Base-by-base conservation (phyloP, 129 eudicot genomes). In the Saussurea involucrata region DNA sequence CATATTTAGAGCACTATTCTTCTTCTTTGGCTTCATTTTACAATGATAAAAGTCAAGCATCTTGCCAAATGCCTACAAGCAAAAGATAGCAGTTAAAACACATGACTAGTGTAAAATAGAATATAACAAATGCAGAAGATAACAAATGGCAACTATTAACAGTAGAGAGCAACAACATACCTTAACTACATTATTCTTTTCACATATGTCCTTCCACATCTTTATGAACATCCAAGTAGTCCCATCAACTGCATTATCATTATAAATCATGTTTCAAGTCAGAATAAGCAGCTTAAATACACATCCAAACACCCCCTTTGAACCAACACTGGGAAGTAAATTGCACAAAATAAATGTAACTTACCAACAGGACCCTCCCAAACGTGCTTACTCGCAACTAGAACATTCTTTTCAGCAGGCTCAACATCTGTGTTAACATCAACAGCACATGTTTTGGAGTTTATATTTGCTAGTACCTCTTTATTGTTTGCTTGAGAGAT, bases 201-300 rank as follows among this genome's bases (percentile, higher is more conserved):
- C 85, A 76, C 92, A 89, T 15, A 89, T 76, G 71, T 83, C 96
- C 76, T 81, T 94, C 96, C 98, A 91, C 22, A 89, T 87, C 53
- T 89, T 80, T 75, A 91, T 60, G 76, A 94, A 94, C 81, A 71
- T 82, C 83, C 78, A 64, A 64, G 86, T 78, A 68, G 90, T 75
- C 61, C 80, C 87, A 42, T 83, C 88, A 31, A 63, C 60, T 57
- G 66, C 60, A 37, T 57, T 78, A 67, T 33, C 3, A 27, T 27
- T 61, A 73, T 69, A 37, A 20, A 61, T 46, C 65, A 82, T 66
- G 79, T 72, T 75, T 66, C 78, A 49, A 49, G 6, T 49, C 60
- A 49, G 20, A 12, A 61, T 22, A 34, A 60, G 36, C 57, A 61
- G 21, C 18, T 21, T 27, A 9, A n/a, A 25, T 31, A 20, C 29